A percentile compares a stretch with the other conserved stretches of the same genome.
phyloP scores from a whole-genome alignment of 345 rosid genomes.

The Reutealis trisperma region DNA sequence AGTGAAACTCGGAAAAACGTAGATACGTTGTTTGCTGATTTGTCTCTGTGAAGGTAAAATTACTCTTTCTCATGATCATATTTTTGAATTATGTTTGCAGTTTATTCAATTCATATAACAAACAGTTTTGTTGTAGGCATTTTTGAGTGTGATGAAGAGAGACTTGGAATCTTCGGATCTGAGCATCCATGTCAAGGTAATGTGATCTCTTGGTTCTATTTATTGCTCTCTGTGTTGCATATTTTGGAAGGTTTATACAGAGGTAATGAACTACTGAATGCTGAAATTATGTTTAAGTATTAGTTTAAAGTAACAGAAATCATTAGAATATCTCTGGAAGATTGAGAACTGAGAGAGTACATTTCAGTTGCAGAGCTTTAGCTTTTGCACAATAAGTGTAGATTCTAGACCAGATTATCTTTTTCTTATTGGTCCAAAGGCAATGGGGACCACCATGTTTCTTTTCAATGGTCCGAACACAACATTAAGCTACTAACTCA shows the following conservation, averaged over 20 bases:
- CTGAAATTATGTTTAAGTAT: not conserved
- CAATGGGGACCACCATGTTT: not conserved
- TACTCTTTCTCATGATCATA: not conserved
- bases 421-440: not conserved
- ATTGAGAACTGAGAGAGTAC: not conserved
- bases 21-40: not conserved
- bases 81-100: not conserved
- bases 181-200: slow-evolving; percentile 1
- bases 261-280: not conserved
- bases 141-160: not conserved
- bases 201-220: not conserved
- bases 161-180: not conserved
- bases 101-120: not conserved
- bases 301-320: not conserved
- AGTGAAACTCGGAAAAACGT: not conserved
- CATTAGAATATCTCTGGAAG: not conserved
- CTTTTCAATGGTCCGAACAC: not conserved
- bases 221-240: not conserved
- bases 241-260: too few relatives aligned
- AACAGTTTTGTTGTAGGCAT: not conserved
- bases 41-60: not conserved
- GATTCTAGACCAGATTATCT: not conserved
- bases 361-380: not conserved
- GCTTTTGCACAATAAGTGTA: not conserved
- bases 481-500: not conserved